Percentiles rank a stretch among this genome's conserved stretches.
Evolutionary conservation across 31 red algal genomes (phyloP).

Genomic region (Endocladia muricata): DNA sequence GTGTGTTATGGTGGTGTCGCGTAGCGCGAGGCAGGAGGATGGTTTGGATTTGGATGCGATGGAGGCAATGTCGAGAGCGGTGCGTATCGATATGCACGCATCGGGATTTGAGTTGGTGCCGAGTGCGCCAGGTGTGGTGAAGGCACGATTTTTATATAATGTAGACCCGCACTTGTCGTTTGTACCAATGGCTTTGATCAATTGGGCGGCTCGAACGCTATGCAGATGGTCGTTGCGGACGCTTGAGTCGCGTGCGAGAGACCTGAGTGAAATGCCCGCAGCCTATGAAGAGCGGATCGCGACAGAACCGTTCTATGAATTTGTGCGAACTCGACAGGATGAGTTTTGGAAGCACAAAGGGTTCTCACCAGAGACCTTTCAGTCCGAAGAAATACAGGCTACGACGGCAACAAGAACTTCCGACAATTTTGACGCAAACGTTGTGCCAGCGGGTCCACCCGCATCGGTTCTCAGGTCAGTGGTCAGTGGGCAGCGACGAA

Average conservation of each 20-base stretch:
- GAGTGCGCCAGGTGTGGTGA: conserved; percentile 22
- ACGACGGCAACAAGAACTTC: conserved; percentile 24
- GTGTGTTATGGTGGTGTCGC: conserved; percentile 8
- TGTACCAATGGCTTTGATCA: conserved; percentile 52
- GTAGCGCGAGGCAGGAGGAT: conserved; percentile 9
- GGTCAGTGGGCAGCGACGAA: conserved; percentile 5
- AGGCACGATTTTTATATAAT: conserved; percentile 58
- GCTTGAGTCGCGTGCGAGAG: conserved; percentile 49
- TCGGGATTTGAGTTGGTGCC: conserved; percentile 53
- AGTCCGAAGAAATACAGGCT: conserved; percentile 19
- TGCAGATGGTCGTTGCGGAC: conserved; percentile 43
- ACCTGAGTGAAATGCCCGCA: conserved; percentile 40
- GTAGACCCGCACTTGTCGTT: conserved; percentile 42
- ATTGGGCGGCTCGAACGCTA: conserved; percentile 56
- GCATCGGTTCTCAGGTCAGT: conserved; percentile 36
- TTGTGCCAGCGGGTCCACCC: conserved; percentile 18
- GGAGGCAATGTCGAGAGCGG: background rate
- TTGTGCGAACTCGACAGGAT: conserved; percentile 17
- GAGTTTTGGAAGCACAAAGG: conserved; percentile 51
- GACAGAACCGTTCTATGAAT: conserved; percentile 27
- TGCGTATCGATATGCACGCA: conserved; percentile 28
- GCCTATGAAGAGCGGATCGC: conserved; percentile 39
- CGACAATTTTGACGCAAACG: conserved; percentile 30
- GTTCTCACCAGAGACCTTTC: conserved; percentile 4
- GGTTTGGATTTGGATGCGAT: conserved; percentile 12